Percentiles rank a stretch among this genome's conserved stretches.
These are phyloP conservation scores for Acanthamoeba healyi DNA, from an alignment of 208 protist species.

Conservation along the genomic window DNA sequence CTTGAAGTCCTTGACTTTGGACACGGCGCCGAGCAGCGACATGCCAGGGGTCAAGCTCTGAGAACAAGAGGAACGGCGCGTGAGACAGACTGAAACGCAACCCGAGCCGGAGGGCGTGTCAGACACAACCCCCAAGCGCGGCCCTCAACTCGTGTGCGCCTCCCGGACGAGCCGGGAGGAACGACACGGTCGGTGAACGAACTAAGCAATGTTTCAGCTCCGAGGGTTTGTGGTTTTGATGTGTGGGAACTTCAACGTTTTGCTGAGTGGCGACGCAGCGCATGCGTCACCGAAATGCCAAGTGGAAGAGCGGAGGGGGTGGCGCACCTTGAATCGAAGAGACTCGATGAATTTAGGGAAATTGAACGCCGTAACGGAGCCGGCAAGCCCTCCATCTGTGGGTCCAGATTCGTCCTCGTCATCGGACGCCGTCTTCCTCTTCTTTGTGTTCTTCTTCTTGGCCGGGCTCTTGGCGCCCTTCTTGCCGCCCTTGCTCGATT, in stretches of 20 bases:
- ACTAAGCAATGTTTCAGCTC: slow-evolving; percentile 13
- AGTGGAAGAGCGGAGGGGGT: background rate
- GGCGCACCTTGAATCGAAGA: slow-evolving; percentile 37
- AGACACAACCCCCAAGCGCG: background rate
- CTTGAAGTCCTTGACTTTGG: slow-evolving; percentile 68
- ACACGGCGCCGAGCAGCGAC: slow-evolving; percentile 57
- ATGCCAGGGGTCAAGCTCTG: slow-evolving; percentile 38
- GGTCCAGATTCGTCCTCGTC: background rate
- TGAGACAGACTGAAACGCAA: background rate
- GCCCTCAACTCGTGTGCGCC: background rate
- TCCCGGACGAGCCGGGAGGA: too few species aligned
- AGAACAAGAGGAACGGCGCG: background rate
- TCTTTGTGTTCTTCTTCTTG: background rate
- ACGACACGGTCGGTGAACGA: too few species aligned
- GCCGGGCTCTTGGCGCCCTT: slow-evolving; percentile 7
- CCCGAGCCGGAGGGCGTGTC: too few species aligned
- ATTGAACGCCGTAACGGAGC: slow-evolving; percentile 48
- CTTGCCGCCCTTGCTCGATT: slow-evolving; percentile 20
- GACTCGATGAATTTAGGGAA: background rate
- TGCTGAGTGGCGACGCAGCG: background rate
- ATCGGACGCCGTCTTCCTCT: background rate
- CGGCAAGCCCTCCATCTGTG: background rate
- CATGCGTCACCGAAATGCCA: too few species aligned
- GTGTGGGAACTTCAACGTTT: slow-evolving; percentile 5
- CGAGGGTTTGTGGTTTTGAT: slow-evolving; percentile 15